Evolutionary conservation across 345 rosid genomes (phyloP), one percentile per base, ranked within the genome.

Genomic region (Lumnitzera littorea): DNA sequence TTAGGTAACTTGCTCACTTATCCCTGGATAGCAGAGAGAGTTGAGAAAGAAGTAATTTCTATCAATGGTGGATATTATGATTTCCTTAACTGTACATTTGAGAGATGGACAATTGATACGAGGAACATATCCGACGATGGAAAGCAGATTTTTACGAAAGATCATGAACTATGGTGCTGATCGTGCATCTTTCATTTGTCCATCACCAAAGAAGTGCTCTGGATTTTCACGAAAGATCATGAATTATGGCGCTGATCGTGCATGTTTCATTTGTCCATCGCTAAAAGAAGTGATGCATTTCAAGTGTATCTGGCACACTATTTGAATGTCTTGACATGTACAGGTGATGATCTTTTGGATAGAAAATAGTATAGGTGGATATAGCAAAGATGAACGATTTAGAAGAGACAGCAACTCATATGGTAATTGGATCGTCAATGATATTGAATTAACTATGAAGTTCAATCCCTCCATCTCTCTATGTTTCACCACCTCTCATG

Each of bases 1-100:
- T 70, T 94, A 69, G 62, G 50, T 56, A 94, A 77, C 72, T 86
- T 90, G 67, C 83, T 94, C 48, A 83, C 78, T 47, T 94, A 90
- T 59, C 96, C 96, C 0, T 94, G 97, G 99, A 83, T 94, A 52
- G 85, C 84, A 72, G 91, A 89, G 67, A 86, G 74, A 67, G 89
- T 81, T 60, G 62, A 57, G 70, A 64, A 67, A 46, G 89, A 87
- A 20, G 70, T 60, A 29, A 73, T 94, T 29, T 70, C 79, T 55
- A 67, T 94, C 57, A 82, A 86, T 47, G 99, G 97, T 47, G 95
- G 97, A 16, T 94, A 94, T 75, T 94, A 94, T 49, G 78, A 90
- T 68, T 85, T 94, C 47, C 68, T 79, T 2, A 70, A 80, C 68
- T 90, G 97, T 72, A 72, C 96, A 11, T 94, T 90, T 29, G 91